Percentiles rank a stretch among this genome's conserved stretches.
Conservation (phyloP, 768 basidiomycete species). For the Phaeotremella skinneri region DNA sequence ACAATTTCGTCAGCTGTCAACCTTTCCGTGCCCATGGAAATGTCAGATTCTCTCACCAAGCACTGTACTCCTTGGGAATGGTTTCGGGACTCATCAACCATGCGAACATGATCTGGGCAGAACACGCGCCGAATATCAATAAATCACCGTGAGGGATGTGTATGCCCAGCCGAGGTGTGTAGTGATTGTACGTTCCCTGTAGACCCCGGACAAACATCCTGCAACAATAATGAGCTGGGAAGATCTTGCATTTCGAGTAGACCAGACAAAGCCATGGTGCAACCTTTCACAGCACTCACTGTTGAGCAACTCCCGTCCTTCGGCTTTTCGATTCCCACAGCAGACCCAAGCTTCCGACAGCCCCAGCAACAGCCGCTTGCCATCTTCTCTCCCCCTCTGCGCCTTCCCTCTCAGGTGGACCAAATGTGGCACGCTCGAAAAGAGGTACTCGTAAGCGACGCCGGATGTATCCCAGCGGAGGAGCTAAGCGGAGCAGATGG, state of each 20-base stretch:
- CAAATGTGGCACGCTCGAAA: slow-evolving; percentile 40
- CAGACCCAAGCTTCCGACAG: slow-evolving; percentile 47
- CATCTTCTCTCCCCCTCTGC: slow-evolving; percentile 46
- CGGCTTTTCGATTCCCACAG: slow-evolving; percentile 43
- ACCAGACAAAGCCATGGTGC: too few relatives aligned
- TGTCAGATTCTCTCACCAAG: slow-evolving; percentile 62
- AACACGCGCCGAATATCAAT: slow-evolving; percentile 75
- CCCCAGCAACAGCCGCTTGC: slow-evolving; percentile 51
- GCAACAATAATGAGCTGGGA: background rate
- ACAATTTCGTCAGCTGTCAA: background rate
- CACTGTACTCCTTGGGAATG: slow-evolving; percentile 70
- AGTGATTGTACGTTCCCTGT: slow-evolving; percentile 82
- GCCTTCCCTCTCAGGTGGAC: slow-evolving; percentile 45
- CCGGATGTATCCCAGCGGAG: slow-evolving; percentile 43
- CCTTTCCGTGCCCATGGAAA: too few relatives aligned
- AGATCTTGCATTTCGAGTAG: too few relatives aligned
- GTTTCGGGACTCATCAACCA: slow-evolving; percentile 78
- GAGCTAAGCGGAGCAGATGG: slow-evolving; percentile 47
- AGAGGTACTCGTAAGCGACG: slow-evolving; percentile 33
- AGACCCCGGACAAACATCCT: slow-evolving; percentile 62
- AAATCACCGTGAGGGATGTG: slow-evolving; percentile 78
- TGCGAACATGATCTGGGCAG: slow-evolving; percentile 80
- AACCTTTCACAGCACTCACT: too few relatives aligned
- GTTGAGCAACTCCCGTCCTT: slow-evolving; percentile 48
- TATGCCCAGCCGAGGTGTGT: slow-evolving; percentile 65